These are phyloP conservation scores for Pythium folliculosum DNA, from an alignment of 352 stramenopile species.

Conservation along the genomic window DNA sequence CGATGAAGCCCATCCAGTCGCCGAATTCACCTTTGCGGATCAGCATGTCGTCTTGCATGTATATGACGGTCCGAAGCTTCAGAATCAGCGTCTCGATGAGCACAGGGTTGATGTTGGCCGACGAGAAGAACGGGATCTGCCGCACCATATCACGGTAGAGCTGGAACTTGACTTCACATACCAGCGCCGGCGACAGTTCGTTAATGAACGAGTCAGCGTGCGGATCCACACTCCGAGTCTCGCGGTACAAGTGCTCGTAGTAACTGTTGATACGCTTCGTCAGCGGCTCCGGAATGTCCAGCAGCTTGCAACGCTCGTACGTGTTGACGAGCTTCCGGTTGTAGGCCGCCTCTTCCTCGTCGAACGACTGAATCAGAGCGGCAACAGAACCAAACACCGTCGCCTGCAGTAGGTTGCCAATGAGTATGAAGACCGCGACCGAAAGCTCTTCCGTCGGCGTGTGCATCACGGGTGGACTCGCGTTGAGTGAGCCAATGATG, in stretches of 20 bases:
- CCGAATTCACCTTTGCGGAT: slow-evolving; percentile 80
- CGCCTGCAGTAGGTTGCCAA: slow-evolving; percentile 67
- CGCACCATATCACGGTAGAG: slow-evolving; percentile 77
- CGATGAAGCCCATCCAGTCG: slow-evolving; percentile 80
- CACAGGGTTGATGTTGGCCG: slow-evolving; percentile 56
- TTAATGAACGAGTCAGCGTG: slow-evolving; percentile 80
- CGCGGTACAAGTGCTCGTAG: slow-evolving; percentile 73
- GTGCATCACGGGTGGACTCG: slow-evolving; percentile 60
- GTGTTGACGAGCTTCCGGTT: slow-evolving; percentile 73
- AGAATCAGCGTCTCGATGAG: slow-evolving; percentile 82
- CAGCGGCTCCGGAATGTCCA: slow-evolving; percentile 60
- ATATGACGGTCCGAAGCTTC: slow-evolving; percentile 67
- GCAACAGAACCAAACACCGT: slow-evolving; percentile 72
- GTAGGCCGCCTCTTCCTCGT: slow-evolving; percentile 70
- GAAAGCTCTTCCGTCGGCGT: slow-evolving; percentile 51
- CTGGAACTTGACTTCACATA: slow-evolving; percentile 81
- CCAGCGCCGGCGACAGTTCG: slow-evolving; percentile 66
- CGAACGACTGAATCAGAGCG: slow-evolving; percentile 67
- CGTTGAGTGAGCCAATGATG: slow-evolving; percentile 62
- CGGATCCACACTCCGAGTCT: slow-evolving; percentile 62
- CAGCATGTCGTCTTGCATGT: slow-evolving; percentile 81
- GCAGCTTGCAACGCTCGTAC: slow-evolving; percentile 64
- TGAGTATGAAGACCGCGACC: slow-evolving; percentile 68
- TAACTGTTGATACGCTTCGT: slow-evolving; percentile 60
- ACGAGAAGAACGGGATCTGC: slow-evolving; percentile 74